A percentile compares a stretch with the other conserved stretches of the same genome.
Evolutionary conservation across 768 basidiomycete genomes (phyloP).

Genomic region (Tricholoma bakamatsutake): DNA sequence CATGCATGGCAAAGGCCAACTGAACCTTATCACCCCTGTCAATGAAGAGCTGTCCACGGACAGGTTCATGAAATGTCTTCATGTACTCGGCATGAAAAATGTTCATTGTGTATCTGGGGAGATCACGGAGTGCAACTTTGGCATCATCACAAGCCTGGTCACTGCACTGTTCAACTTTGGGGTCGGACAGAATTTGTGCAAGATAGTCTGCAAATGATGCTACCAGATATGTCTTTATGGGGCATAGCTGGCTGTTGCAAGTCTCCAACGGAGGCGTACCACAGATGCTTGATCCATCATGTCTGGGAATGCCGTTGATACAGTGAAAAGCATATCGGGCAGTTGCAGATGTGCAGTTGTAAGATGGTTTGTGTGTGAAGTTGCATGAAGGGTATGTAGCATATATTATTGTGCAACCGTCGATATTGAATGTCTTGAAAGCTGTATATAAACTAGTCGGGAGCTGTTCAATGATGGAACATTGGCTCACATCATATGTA

Average conservation of each 20-base stretch:
- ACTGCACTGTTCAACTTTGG: slow-evolving; percentile 1
- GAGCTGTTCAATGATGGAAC: slow-evolving; percentile 3
- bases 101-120: not conserved
- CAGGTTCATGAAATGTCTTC: slow-evolving; percentile 2
- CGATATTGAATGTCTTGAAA: too few relatives aligned
- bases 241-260: not conserved
- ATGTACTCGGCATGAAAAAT: slow-evolving; percentile 1
- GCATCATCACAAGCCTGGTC: slow-evolving; percentile 8
- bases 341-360: not conserved
- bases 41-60: not conserved
- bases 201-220: slow-evolving; percentile 8
- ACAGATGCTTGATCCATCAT: not conserved
- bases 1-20: slow-evolving; percentile 20
- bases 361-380: slow-evolving; percentile 8
- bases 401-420: too few relatives aligned
- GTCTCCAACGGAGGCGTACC: not conserved
- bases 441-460: too few relatives aligned
- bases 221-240: slow-evolving; percentile 8
- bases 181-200: slow-evolving; percentile 4
- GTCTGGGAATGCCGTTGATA: not conserved
- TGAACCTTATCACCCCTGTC: slow-evolving; percentile 2
- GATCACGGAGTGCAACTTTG: not conserved
- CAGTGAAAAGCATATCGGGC: slow-evolving; percentile 4
- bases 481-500: slow-evolving; percentile 1
- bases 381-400: too few relatives aligned